Evolutionary conservation across 805 yeast species (phyloP).

Genomic region (Myxozyma mucilagina): DNA sequence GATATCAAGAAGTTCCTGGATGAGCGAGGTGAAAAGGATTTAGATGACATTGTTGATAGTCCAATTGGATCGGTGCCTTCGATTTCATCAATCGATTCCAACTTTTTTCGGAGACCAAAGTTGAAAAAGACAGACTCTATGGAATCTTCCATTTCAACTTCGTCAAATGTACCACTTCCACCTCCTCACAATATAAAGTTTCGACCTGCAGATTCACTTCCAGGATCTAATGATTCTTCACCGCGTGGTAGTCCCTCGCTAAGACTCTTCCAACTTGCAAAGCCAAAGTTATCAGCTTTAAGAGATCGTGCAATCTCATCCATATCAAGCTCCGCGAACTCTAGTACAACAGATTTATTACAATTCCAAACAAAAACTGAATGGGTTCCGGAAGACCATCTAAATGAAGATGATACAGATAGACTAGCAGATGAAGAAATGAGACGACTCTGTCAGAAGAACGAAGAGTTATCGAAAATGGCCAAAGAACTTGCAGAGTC

Average conservation of each 20-base stretch:
- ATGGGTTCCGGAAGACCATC: slow-evolving; percentile 15
- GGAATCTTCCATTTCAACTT: background rate
- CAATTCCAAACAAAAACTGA: slow-evolving; percentile 11
- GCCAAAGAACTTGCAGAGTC: slow-evolving; percentile 17
- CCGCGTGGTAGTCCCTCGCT: slow-evolving; percentile 3
- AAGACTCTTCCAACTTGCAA: background rate
- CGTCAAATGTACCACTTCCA: background rate
- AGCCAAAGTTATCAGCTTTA: slow-evolving; percentile 5
- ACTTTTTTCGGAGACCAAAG: background rate
- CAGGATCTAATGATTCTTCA: slow-evolving; percentile 6
- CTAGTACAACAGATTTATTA: slow-evolving; percentile 7
- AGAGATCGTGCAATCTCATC: slow-evolving; percentile 15
- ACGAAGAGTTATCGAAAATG: slow-evolving; percentile 7
- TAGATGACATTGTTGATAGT: background rate
- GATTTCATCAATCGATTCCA: background rate
- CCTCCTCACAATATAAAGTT: slow-evolving; percentile 15
- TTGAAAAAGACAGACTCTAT: background rate
- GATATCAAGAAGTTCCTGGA: background rate
- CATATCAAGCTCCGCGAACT: slow-evolving; percentile 1
- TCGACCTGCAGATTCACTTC: background rate
- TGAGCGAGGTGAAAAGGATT: background rate
- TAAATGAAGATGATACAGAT: slow-evolving; percentile 19
- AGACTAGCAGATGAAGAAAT: slow-evolving; percentile 25
- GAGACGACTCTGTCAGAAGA: slow-evolving; percentile 9
- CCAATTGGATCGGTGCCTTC: background rate